Conservation (phyloP, 2,329 filamentous ascomycete genomes). For the Fusarium nelsonii region DNA sequence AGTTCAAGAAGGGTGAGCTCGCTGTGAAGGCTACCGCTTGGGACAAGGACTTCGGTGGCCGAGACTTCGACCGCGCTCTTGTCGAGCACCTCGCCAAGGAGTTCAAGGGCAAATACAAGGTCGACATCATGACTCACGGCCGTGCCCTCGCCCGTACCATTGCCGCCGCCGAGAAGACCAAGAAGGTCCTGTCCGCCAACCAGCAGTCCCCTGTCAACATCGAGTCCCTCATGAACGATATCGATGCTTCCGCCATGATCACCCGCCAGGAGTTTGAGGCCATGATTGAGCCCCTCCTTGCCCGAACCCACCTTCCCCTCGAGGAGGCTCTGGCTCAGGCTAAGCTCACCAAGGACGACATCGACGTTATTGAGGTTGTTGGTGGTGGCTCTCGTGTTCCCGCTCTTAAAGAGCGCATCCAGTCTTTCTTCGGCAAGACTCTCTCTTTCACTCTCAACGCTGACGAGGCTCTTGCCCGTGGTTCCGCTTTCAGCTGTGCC, state of each 20-base stretch:
- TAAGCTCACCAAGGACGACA: conserved; percentile 90
- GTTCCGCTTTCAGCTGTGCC: conserved; percentile 96
- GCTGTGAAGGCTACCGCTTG: conserved; percentile 92
- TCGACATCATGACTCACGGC: conserved; percentile 90
- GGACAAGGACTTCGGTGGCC: conserved; percentile 96
- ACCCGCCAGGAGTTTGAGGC: conserved; percentile 95
- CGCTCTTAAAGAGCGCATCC: conserved; percentile 88
- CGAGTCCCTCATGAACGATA: conserved; percentile 98
- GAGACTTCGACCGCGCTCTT: conserved; percentile 95
- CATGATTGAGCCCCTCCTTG: conserved; percentile 86
- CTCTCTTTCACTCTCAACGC: conserved; percentile 98
- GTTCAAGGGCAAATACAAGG: conserved; percentile 98
- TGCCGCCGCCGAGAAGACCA: conserved; percentile 93
- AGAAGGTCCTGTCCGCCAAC: conserved; percentile 98
- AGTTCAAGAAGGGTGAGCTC: conserved; percentile 97
- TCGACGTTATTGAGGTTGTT: conserved; percentile 92
- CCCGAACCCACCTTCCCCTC: conserved; percentile 77
- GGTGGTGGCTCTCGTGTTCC: conserved; percentile 96
- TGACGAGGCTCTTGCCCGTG: conserved; percentile 95
- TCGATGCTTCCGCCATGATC: conserved; percentile 89
- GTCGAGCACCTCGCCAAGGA: conserved; percentile 95
- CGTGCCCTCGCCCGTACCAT: conserved; percentile 91
- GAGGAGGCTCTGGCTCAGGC: conserved; percentile 96
- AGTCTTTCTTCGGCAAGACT: conserved; percentile 90
- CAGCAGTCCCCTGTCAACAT: conserved; percentile 93